Evolutionary conservation across 2,329 filamentous ascomycete genomes (phyloP), one percentile per base, ranked within the genome.

Genomic region (Metarhizium robertsii): DNA sequence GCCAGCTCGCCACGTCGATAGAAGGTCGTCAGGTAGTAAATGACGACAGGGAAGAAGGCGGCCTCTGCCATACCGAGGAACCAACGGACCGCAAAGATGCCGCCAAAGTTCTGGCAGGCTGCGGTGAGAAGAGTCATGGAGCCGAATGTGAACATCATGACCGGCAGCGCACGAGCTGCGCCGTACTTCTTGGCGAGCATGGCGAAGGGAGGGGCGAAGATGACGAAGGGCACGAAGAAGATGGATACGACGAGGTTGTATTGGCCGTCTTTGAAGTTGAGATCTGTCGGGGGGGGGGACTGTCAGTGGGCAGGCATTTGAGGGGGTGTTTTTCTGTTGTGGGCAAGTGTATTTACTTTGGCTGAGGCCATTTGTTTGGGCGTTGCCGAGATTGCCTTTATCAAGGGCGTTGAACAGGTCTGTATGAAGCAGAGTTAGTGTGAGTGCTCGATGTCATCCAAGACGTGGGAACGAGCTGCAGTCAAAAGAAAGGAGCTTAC

Each of bases 191-290:
- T 91, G 58, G 85, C 86, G 11, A 87, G 67, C 69, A 90, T 84
- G 48, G 71, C 70, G 1, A 74, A 59, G 8, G 71, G 67, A 0
- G 85, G 86, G 0, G 86, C 86, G 53, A 84, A 85, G 45, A 90
- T 65, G 53, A 90, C 87, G 65, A 86, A 90, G 0, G 87, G 87
- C 6, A 90, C 75, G 68, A 87, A 91, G 74, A 91, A 91, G 60
- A 91, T 83, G 60, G 77, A 81, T 45, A 91, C 69, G 50, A 89
- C 76, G 49, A 84, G 79, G 68, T 89, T 90, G 73, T 90, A 89
- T 67, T 88, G 79, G 62, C 82, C 77, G 2, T 65, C 56, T 54
- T 78, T 77, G 73, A 90, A 81, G 54, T 78, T 56, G 25, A 75
- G 67, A 52, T 73, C 71, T 76, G 64, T 29, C 45, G 25, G 3